These are phyloP conservation scores for Colletotrichum musae DNA, from an alignment of 2,329 filamentous ascomycete species.

Conservation along the genomic window DNA sequence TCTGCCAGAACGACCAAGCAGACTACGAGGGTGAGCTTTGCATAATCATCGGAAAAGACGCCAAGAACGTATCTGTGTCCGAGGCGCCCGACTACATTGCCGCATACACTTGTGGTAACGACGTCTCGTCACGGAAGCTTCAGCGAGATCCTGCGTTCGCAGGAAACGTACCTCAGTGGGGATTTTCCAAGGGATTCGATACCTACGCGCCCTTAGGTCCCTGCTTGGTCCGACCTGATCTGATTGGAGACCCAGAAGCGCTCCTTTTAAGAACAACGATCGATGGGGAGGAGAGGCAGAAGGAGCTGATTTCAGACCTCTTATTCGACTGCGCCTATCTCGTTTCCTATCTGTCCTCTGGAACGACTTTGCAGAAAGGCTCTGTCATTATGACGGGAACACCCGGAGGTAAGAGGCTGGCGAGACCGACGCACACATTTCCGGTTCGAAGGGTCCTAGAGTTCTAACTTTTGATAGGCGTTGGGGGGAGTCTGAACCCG, in stretches of 20 bases:
- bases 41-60: slow-evolving; percentile 64
- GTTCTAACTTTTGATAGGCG: slow-evolving; percentile 44
- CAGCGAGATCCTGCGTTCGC: slow-evolving; percentile 65
- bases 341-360: slow-evolving; percentile 54
- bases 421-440: accelerated
- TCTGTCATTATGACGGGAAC: slow-evolving; percentile 63
- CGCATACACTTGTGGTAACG: slow-evolving; percentile 69
- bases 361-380: slow-evolving; percentile 60
- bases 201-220: slow-evolving; percentile 69
- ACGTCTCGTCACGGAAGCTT: slow-evolving; percentile 66
- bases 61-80: slow-evolving; percentile 60
- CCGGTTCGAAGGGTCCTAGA: background rate
- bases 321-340: slow-evolving; percentile 59
- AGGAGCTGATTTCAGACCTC: slow-evolving; percentile 56
- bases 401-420: slow-evolving; percentile 51
- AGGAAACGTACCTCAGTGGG: slow-evolving; percentile 69
- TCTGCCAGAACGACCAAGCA: slow-evolving; percentile 62
- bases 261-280: slow-evolving; percentile 62
- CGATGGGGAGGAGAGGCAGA: slow-evolving; percentile 64
- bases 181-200: slow-evolving; percentile 71
- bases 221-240: slow-evolving; percentile 57
- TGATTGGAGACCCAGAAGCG: slow-evolving; percentile 59
- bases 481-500: slow-evolving; percentile 60
- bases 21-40: slow-evolving; percentile 65
- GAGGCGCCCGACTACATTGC: slow-evolving; percentile 65